A percentile compares a stretch with the other conserved stretches of the same genome.
Conservation (phyloP, 2,329 filamentous ascomycete species). For the Arthrobotrys musiformis region DNA sequence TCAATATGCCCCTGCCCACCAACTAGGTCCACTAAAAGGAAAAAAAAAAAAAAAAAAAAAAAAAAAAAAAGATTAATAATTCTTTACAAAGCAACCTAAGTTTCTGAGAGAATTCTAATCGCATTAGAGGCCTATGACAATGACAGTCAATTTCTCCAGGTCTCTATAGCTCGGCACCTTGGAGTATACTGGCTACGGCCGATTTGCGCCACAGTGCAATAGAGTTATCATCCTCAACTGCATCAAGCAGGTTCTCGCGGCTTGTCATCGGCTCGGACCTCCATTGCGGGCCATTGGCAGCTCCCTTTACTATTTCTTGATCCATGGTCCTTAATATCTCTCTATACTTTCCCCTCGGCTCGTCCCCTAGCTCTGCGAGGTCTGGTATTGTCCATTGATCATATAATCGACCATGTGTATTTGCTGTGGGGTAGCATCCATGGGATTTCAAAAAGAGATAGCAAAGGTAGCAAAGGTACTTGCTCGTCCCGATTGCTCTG, state of each 20-base stretch:
- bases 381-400: slow-evolving; percentile 42
- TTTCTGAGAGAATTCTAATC: too few relatives aligned
- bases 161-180: background rate
- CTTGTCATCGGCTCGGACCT: slow-evolving; percentile 40
- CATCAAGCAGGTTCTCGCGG: slow-evolving; percentile 25
- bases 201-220: background rate
- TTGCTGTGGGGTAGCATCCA: slow-evolving; percentile 56
- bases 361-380: background rate
- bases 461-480: slow-evolving; percentile 68
- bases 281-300: background rate
- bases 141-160: too few relatives aligned
- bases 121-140: too few relatives aligned
- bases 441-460: slow-evolving; percentile 65
- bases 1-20: too few relatives aligned
- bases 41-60: too few relatives aligned
- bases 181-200: background rate
- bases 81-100: too few relatives aligned
- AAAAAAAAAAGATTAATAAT: too few relatives aligned
- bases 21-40: too few relatives aligned
- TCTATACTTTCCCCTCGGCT: background rate
- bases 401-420: slow-evolving; percentile 38
- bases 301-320: background rate
- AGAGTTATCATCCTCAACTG: background rate
- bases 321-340: slow-evolving; percentile 10
- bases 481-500: slow-evolving; percentile 66